Evolutionary conservation across 2,329 filamentous ascomycete species (phyloP).

Genomic region (Penicillium sp.): DNA sequence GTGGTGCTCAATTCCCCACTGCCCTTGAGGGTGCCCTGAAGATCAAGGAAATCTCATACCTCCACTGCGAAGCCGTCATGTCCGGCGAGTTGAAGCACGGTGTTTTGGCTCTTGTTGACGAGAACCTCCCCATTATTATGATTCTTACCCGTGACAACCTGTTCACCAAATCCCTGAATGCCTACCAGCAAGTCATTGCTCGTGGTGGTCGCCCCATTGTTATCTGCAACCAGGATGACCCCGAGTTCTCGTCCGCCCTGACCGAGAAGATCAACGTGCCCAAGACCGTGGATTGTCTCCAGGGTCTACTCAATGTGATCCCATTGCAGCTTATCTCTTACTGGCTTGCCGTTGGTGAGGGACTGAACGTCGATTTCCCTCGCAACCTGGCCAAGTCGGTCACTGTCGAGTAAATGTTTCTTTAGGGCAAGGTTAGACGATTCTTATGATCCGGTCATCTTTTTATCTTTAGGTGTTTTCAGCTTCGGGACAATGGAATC

Average conservation of each 20-base stretch:
- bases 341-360: conserved; percentile 96
- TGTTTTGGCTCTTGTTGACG: conserved; percentile 93
- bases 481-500: conserved; percentile 24
- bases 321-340: conserved; percentile 97
- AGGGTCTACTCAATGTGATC: conserved; percentile 96
- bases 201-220: conserved; percentile 95
- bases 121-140: conserved; percentile 99
- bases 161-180: conserved; percentile 98
- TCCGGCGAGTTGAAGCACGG: conserved; percentile 99
- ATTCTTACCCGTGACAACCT: conserved; percentile 94
- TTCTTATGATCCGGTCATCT: conserved; percentile 24
- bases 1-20: conserved; percentile 92
- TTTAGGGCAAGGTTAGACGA: conserved; percentile 21
- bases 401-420: conserved; percentile 78
- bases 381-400: conserved; percentile 98
- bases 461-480: conserved; percentile 27
- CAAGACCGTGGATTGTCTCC: conserved; percentile 89
- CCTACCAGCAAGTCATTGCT: conserved; percentile 98
- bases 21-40: conserved; percentile 96
- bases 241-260: conserved; percentile 83
- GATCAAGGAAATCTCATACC: conserved; percentile 99
- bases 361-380: conserved; percentile 96
- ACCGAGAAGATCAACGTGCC: conserved; percentile 98
- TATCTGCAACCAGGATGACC: conserved; percentile 89
- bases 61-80: conserved; percentile 99